phyloP scores from a whole-genome alignment of 257 asterid genomes.

The Anisodus acutangulus region DNA sequence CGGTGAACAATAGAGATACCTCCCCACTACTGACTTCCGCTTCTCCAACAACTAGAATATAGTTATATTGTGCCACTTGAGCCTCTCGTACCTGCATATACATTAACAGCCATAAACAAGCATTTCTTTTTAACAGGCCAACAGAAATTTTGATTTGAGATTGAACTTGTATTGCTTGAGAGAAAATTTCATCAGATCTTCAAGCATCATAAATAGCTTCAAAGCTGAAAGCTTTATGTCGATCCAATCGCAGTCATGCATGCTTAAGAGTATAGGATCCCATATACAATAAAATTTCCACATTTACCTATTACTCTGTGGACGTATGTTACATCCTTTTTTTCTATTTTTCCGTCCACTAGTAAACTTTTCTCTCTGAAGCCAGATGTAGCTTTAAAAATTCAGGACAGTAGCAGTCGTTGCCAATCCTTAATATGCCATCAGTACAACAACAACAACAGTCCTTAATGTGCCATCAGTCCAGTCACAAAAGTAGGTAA shows the following conservation, averaged over 20 bases:
- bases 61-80: constrained; percentile 91
- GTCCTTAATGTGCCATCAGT: not conserved
- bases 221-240: not conserved
- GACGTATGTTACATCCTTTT: not conserved
- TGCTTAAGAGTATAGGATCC: not conserved
- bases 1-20: not conserved
- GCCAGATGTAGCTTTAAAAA: constrained; percentile 11
- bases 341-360: not conserved
- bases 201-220: not conserved
- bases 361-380: not conserved
- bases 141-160: not conserved
- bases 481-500: not conserved
- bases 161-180: not conserved
- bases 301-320: not conserved
- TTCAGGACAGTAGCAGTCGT: not conserved
- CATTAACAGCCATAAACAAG: not conserved
- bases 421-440: not conserved
- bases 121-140: constrained; percentile 24
- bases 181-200: constrained; percentile 11
- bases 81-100: constrained; percentile 87
- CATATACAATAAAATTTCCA: not conserved
- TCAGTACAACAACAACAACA: no score
- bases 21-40: constrained; percentile 71
- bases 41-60: constrained; percentile 95
- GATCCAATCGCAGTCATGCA: not conserved